phyloP scores from a whole-genome alignment of 148 eudicot species.

The Pouteria glomerata region DNA sequence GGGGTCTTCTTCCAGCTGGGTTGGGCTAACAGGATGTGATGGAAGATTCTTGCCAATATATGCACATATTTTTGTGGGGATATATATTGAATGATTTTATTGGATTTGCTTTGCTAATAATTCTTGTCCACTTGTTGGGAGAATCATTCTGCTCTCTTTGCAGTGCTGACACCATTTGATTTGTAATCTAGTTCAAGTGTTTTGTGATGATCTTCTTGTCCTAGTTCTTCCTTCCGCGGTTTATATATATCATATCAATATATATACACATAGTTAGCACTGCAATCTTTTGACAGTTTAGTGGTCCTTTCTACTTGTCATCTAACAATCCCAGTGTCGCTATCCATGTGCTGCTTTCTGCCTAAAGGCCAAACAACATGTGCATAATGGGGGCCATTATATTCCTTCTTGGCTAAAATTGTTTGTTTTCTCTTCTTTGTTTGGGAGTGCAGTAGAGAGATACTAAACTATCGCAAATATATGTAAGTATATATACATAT shows the following conservation, averaged over 20 bases:
- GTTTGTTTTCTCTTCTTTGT: too few relatives aligned
- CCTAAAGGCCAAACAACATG: too few relatives aligned
- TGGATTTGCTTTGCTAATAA: neutral
- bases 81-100: neutral
- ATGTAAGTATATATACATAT: too few relatives aligned
- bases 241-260: too few relatives aligned
- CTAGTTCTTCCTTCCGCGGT: too few relatives aligned
- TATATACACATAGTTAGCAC: neutral
- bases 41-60: conserved; percentile 28
- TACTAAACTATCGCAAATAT: too few relatives aligned
- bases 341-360: too few relatives aligned
- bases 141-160: conserved; percentile 3
- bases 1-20: conserved; percentile 19
- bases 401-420: too few relatives aligned
- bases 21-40: conserved; percentile 20
- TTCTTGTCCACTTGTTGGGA: conserved; percentile 8
- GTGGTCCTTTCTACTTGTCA: too few relatives aligned
- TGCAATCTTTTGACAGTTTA: neutral
- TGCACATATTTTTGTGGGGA: neutral
- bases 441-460: too few relatives aligned
- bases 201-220: neutral
- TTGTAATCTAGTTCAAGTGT: neutral
- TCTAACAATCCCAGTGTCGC: too few relatives aligned
- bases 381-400: too few relatives aligned
- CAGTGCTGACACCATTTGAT: neutral